These are phyloP conservation scores for Chalara sp. DNA, from an alignment of 2,329 filamentous ascomycete species.

Conservation along the genomic window DNA sequence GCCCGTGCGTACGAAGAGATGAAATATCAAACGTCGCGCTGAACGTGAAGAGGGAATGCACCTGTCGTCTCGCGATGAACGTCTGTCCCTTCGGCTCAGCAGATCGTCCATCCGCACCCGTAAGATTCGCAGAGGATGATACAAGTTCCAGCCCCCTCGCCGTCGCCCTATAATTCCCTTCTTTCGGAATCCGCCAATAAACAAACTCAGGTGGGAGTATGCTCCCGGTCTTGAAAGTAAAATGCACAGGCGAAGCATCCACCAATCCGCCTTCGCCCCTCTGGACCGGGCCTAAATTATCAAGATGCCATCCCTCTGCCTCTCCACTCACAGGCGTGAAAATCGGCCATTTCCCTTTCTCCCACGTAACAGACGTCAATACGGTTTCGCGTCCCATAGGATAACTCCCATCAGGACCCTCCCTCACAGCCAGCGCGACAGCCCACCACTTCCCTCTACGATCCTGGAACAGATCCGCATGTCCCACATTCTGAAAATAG, in stretches of 20 bases:
- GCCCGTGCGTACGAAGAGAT: not conserved
- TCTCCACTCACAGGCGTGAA: slow-evolving; percentile 34
- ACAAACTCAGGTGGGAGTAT: slow-evolving; percentile 46
- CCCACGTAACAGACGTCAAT: slow-evolving; percentile 42
- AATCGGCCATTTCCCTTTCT: slow-evolving; percentile 40
- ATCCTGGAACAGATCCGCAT: slow-evolving; percentile 51
- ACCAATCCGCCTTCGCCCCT: slow-evolving; percentile 37
- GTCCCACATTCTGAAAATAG: slow-evolving; percentile 47
- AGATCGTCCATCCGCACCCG: slow-evolving; percentile 39
- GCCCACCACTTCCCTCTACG: slow-evolving; percentile 45
- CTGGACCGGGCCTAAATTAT: slow-evolving; percentile 22
- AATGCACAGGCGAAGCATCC: slow-evolving; percentile 32
- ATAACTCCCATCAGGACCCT: slow-evolving; percentile 24
- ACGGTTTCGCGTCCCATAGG: slow-evolving; percentile 50
- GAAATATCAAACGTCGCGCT: not conserved
- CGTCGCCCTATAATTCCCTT: slow-evolving; percentile 39
- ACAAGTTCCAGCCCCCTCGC: slow-evolving; percentile 36
- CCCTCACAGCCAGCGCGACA: slow-evolving; percentile 37
- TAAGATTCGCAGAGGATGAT: slow-evolving; percentile 46
- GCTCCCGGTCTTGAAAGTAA: slow-evolving; percentile 36
- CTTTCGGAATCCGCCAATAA: slow-evolving; percentile 42
- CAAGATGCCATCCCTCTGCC: slow-evolving; percentile 32
- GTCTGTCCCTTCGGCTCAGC: slow-evolving; percentile 39
- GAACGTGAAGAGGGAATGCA: slow-evolving; percentile 47
- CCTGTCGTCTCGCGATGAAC: slow-evolving; percentile 49